Percentiles rank a stretch among this genome's conserved stretches.
phyloP scores from a whole-genome alignment of 768 basidiomycete species.

The Hygrophorus pudorinus region DNA sequence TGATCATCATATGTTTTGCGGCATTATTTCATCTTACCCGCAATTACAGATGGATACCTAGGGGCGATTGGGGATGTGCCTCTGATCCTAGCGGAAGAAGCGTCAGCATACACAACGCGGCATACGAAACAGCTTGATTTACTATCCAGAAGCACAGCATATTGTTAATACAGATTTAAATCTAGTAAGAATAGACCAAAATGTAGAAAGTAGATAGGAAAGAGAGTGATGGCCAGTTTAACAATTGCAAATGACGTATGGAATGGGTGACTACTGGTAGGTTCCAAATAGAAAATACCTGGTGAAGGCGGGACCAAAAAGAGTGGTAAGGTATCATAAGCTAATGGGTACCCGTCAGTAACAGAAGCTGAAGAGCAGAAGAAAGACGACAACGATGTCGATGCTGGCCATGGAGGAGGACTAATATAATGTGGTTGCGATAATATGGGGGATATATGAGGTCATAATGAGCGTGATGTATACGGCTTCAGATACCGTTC shows the following conservation, averaged over 20 bases:
- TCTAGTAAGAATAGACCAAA: background rate
- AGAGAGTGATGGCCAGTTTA: background rate
- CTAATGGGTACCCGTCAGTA: too few species aligned
- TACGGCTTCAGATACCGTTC: constrained; percentile 29
- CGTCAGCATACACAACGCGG: constrained; percentile 92
- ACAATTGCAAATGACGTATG: background rate
- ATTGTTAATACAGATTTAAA: background rate
- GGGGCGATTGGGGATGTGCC: constrained; percentile 94
- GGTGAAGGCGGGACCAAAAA: background rate
- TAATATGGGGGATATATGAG: constrained; percentile 10
- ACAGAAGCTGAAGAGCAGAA: constrained; percentile 12
- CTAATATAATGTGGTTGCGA: constrained; percentile 13
- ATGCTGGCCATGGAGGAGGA: constrained; percentile 14
- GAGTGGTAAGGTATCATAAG: too few species aligned
- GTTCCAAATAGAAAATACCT: background rate
- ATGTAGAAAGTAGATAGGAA: background rate
- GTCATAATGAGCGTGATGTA: constrained; percentile 1
- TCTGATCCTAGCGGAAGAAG: constrained; percentile 92
- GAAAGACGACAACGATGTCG: constrained; percentile 12
- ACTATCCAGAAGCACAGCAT: too few species aligned
- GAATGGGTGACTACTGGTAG: too few species aligned
- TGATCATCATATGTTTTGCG: constrained; percentile 7
- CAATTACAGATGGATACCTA: constrained; percentile 72
- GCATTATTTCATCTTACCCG: constrained; percentile 8
- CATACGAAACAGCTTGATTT: constrained; percentile 43